Base-by-base conservation (phyloP, 345 rosid genomes). In the Rhodomyrtus tomentosa region DNA sequence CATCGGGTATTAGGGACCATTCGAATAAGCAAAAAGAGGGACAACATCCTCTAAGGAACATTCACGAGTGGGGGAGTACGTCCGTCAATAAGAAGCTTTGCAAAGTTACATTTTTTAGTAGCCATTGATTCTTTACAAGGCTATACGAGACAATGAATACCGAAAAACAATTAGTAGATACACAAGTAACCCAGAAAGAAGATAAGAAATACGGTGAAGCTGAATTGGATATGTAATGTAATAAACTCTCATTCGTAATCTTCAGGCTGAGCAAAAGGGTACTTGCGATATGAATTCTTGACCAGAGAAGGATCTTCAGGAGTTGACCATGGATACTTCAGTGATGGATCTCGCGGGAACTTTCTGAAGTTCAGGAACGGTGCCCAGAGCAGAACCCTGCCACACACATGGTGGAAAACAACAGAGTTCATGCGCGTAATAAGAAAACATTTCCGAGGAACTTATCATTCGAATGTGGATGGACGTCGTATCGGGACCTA, bases 301-400 rank as follows among this genome's bases (percentile, higher is more conserved):
- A 94, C 86, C 55, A 83, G 38, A 3, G 91, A 89, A 72, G 96
- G 98, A 58, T 94, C 91, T 87, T 90, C 90, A n/a, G 98, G 98
- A 50, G 68, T 86, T 40, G 93, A 92, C 99, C 99, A 95, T 18
- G 98, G 98, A 82, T 92, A 85, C 92, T 93, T 92, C 95, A 93
- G 53, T 21, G 90, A 83, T 87, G 98, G 95, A 92, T 96, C 98
- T 83, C 98, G 86, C 13, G 99, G 99, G 82, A 95, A 91, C 84
- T 93, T 96, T 87, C 98, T 93, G 93, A 93, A 93, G 96, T 93
- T 96, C 68, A 95, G 90, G 89, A 95, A 96, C 84, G 97, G 97
- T 73, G 98, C 98, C 99, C 99, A 93, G 5, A 96, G 81, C 83
- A 93, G 10, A 72, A 95, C 40, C 81, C 99, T 95, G 93, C 89